Evolutionary conservation across 2,329 filamentous ascomycete genomes (phyloP).

Genomic region (Fusarium papillatum): DNA sequence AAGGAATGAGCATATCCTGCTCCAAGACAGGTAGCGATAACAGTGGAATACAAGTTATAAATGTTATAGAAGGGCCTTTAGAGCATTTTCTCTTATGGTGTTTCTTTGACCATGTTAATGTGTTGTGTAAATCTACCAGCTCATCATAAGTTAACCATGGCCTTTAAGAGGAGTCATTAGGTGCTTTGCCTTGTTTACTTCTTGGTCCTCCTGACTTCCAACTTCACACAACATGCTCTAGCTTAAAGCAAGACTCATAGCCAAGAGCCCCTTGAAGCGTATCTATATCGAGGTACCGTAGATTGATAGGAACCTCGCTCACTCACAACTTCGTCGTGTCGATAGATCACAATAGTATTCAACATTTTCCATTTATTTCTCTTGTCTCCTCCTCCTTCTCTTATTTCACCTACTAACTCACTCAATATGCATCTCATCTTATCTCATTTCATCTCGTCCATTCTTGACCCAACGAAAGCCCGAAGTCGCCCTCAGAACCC

Average conservation of each 20-base stretch:
- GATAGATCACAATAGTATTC: neutral
- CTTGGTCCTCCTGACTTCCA: no score
- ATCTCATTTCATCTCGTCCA: neutral
- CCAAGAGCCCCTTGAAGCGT: neutral
- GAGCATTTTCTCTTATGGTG: neutral
- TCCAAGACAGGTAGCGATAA: neutral
- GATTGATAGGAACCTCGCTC: neutral
- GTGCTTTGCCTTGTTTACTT: neutral
- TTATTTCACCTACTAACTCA: neutral
- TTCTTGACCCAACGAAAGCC: constrained; percentile 9
- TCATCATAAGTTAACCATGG: neutral
- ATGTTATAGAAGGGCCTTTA: neutral
- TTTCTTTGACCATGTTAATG: neutral
- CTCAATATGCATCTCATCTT: neutral
- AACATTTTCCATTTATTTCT: neutral
- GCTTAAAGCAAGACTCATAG: neutral
- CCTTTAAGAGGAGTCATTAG: neutral
- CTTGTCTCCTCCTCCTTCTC: neutral
- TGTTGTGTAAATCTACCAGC: neutral
- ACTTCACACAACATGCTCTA: neutral
- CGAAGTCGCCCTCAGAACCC: constrained; percentile 32
- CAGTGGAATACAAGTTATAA: neutral
- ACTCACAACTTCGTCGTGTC: neutral
- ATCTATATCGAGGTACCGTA: neutral
- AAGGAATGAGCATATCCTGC: neutral